Conservation (phyloP, 1,284 basidiomycete genomes). For the Leccinum huronense region DNA sequence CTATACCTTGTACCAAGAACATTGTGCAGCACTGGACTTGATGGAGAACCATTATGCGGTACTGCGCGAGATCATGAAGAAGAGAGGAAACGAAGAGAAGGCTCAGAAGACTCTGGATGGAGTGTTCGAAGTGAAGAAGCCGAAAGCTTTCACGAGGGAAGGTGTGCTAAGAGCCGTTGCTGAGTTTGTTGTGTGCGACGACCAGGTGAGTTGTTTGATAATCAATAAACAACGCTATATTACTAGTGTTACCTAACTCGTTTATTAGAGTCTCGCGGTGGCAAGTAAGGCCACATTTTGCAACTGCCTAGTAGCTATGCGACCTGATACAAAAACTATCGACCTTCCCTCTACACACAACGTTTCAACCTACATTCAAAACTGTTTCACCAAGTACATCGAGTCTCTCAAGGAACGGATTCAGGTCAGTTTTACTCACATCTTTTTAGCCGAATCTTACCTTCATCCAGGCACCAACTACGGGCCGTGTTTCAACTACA, state of each 20-base stretch:
- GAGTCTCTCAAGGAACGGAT: neutral
- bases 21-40: too few species aligned
- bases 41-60: too few species aligned
- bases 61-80: neutral
- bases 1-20: too few species aligned
- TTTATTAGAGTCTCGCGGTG: neutral
- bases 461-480: too few species aligned
- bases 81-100: neutral
- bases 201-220: neutral
- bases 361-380: neutral
- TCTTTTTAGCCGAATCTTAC: too few species aligned
- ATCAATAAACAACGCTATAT: neutral
- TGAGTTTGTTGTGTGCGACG: neutral
- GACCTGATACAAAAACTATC: neutral
- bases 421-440: too few species aligned
- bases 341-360: neutral
- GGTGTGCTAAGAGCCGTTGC: neutral
- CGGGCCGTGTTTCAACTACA: too few species aligned
- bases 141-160: neutral
- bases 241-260: neutral
- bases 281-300: neutral
- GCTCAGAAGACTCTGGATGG: neutral
- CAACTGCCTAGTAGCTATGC: neutral
- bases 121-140: neutral
- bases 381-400: neutral